Base-by-base conservation (phyloP, 2,329 filamentous ascomycete genomes). In the Epicoccum sorghinum region DNA sequence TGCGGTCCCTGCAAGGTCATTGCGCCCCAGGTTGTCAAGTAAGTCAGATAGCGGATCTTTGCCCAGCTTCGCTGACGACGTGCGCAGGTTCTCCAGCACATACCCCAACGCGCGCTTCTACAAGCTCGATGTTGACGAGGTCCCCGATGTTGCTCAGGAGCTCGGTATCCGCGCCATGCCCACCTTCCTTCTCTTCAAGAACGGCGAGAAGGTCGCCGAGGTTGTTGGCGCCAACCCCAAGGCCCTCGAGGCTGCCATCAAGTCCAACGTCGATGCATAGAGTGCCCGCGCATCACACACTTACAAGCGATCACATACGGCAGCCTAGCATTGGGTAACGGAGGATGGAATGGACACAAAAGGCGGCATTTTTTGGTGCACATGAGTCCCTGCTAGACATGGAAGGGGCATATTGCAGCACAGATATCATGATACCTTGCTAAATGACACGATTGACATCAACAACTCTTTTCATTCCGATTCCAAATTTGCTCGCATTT, bases 1-100 rank as follows among this genome's bases (percentile, higher is more conserved):
- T 98, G 93, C 81, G 92, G 91, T 57, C 93, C 93, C 57, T 98
- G 93, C 89, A 96, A 93, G 82, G 83, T 87, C 68, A 95, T 97
- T 69, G 86, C 91, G 14, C 93, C 93, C 55, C 77, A 86, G 59
- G 80, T 96, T 53, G 83, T 82, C 66, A 82, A 87, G 83, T 88
- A 77, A 73, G 85, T 63, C 10, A 14, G 10, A 29, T 22, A 51
- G 14, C 39, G 33, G 49, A 12, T 24, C 10, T 7, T n/a, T 38
- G 25, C 12, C 22, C n/a, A 10, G 29, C 23, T 6, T 32, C 46
- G 30, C 57, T 64, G 47, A 61, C 33, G 36, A 27, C 2, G 1
- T 22, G 52, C 58, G 53, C 69, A 89, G 86, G 60, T 82, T 85
- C 75, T 85, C 86, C 68, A 75, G 87, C 38, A 73, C 78, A 54